Evolutionary conservation across 164 flowering plant genomes (phyloP).

Genomic region (Umbilicus rupestris): DNA sequence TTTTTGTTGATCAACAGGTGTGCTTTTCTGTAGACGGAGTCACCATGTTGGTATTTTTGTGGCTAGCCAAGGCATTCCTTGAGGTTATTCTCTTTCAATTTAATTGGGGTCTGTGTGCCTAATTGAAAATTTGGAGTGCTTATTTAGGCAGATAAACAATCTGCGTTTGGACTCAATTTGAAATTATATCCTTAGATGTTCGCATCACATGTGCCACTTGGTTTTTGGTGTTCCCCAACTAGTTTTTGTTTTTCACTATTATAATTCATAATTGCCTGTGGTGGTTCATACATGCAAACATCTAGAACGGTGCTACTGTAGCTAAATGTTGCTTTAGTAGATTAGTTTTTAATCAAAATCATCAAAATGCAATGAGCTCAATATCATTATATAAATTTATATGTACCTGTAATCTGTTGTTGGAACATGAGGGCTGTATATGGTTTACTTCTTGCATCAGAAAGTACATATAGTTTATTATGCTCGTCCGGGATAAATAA

Average conservation of each 20-base stretch:
- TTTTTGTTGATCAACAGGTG: constrained; percentile 30
- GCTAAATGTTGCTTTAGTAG: too few species aligned
- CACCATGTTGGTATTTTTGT: constrained; percentile 58
- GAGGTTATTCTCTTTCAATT: constrained; percentile 44
- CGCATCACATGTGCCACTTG: too few species aligned
- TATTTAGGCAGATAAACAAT: not conserved
- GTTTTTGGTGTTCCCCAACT: not conserved
- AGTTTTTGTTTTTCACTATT: not conserved
- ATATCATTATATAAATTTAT: too few species aligned
- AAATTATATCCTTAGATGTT: not conserved
- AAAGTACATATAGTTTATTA: too few species aligned
- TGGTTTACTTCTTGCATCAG: too few species aligned
- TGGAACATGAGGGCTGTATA: too few species aligned
- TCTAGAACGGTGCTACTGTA: not conserved
- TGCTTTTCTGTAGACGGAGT: constrained; percentile 80
- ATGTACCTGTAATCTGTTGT: too few species aligned
- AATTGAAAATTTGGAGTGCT: not conserved
- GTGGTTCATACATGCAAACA: not conserved
- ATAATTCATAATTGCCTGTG: not conserved
- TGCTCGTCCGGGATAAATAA: too few species aligned
- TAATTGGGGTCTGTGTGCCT: not conserved
- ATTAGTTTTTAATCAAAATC: too few species aligned
- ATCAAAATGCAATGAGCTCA: too few species aligned
- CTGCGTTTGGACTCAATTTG: not conserved
- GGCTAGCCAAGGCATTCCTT: constrained; percentile 84